A percentile compares a stretch with the other conserved stretches of the same genome.
phyloP scores from a whole-genome alignment of 768 basidiomycete species.

The Clathrus columnatus region DNA sequence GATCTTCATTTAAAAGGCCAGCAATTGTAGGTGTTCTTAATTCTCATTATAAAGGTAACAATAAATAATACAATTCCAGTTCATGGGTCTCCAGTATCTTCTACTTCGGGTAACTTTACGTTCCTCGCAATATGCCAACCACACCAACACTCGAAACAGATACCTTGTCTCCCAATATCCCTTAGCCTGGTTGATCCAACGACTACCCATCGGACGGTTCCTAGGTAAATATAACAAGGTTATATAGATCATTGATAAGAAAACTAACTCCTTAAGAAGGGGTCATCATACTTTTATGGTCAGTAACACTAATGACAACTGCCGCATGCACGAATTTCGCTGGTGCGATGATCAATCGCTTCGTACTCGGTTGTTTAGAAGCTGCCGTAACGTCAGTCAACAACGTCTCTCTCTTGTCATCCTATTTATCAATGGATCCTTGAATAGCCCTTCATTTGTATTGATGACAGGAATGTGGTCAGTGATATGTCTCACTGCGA shows the following conservation, averaged over 20 bases:
- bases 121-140: background rate
- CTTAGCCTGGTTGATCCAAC: slow-evolving; percentile 23
- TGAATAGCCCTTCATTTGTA: slow-evolving; percentile 20
- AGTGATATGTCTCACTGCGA: no score
- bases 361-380: slow-evolving; percentile 23
- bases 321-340: slow-evolving; percentile 20
- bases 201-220: slow-evolving; percentile 16
- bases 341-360: slow-evolving; percentile 20
- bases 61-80: background rate
- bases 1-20: slow-evolving; percentile 5
- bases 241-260: background rate
- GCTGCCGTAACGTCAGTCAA: slow-evolving; percentile 19
- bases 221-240: slow-evolving; percentile 2
- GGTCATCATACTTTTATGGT: slow-evolving; percentile 24
- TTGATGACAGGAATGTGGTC: slow-evolving; percentile 27
- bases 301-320: slow-evolving; percentile 24
- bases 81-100: slow-evolving; percentile 10
- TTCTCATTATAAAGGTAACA: background rate
- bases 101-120: slow-evolving; percentile 1
- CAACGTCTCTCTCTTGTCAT: background rate
- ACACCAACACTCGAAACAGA: slow-evolving; percentile 9
- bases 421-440: background rate
- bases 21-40: background rate
- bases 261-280: slow-evolving; percentile 12
- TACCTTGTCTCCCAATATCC: slow-evolving; percentile 24